phyloP scores from a whole-genome alignment of 2,329 filamentous ascomycete species.

The Hortaea sp. region DNA sequence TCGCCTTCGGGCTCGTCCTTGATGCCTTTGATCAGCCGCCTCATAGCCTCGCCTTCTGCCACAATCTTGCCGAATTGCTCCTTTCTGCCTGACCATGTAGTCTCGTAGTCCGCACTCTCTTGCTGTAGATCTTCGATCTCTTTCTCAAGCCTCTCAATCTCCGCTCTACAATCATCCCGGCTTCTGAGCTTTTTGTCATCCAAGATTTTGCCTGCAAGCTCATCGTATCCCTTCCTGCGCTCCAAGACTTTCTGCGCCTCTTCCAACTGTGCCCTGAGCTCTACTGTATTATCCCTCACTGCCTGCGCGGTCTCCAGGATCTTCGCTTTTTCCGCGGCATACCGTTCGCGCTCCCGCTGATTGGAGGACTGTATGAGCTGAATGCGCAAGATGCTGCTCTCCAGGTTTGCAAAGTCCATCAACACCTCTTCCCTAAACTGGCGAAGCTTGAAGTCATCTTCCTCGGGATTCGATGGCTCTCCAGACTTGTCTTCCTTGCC shows the following conservation, averaged over 20 bases:
- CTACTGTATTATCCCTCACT: conserved; percentile 64
- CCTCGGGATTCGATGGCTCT: conserved; percentile 25
- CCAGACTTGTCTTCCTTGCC: conserved; percentile 37
- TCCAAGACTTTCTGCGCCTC: conserved; percentile 65
- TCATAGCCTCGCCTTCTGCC: conserved; percentile 78
- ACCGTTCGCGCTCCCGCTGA: conserved; percentile 69
- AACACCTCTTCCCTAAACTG: conserved; percentile 71
- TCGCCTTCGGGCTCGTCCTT: conserved; percentile 85
- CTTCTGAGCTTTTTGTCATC: conserved; percentile 68
- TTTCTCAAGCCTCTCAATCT: conserved; percentile 70
- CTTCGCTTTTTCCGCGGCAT: conserved; percentile 66
- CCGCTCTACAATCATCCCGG: conserved; percentile 70
- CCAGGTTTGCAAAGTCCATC: conserved; percentile 80
- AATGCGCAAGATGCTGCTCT: conserved; percentile 75
- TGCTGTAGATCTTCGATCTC: conserved; percentile 81
- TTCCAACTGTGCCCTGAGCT: conserved; percentile 65
- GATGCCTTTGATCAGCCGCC: conserved; percentile 81
- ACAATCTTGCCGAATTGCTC: conserved; percentile 84
- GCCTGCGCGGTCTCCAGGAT: conserved; percentile 70
- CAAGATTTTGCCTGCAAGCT: conserved; percentile 77
- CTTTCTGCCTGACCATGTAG: conserved; percentile 73
- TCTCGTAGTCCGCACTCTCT: conserved; percentile 71
- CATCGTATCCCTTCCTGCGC: conserved; percentile 77
- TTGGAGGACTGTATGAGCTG: conserved; percentile 82
- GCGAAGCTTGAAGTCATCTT: conserved; percentile 25